phyloP scores from a whole-genome alignment of 352 stramenopile species.

The Pythium periplocum region DNA sequence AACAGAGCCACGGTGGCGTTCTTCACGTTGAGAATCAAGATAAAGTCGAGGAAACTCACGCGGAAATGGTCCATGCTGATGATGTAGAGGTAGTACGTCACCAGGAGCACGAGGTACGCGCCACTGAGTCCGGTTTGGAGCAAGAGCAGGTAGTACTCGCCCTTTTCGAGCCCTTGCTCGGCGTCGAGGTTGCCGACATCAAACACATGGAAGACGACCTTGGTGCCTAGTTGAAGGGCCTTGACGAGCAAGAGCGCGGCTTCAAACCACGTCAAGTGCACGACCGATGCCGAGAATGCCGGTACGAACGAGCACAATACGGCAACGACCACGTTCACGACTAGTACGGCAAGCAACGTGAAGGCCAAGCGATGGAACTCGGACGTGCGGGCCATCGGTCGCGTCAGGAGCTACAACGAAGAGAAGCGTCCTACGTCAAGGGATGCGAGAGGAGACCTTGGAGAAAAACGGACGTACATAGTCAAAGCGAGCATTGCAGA shows the following conservation, averaged over 20 bases:
- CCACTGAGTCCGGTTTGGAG: conserved; percentile 58
- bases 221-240: conserved; percentile 56
- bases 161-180: conserved; percentile 42
- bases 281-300: conserved; percentile 45
- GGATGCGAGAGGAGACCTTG: no score
- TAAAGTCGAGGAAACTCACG: conserved; percentile 73
- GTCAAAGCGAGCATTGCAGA: conserved; percentile 62
- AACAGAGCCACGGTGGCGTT: conserved; percentile 61
- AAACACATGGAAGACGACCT: conserved; percentile 63
- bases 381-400: conserved; percentile 46
- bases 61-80: conserved; percentile 78
- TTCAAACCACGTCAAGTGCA: conserved; percentile 76
- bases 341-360: conserved; percentile 32
- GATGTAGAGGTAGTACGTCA: conserved; percentile 79
- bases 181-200: conserved; percentile 26
- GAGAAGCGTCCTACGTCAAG: neutral
- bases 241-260: conserved; percentile 61
- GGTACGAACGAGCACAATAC: conserved; percentile 26
- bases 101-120: conserved; percentile 59
- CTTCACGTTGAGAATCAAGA: conserved; percentile 80
- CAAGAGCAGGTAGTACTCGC: conserved; percentile 57
- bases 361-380: conserved; percentile 54
- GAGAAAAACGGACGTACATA: conserved; percentile 21
- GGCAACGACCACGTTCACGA: conserved; percentile 38
- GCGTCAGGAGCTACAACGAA: conserved; percentile 38